phyloP scores from a whole-genome alignment of 768 basidiomycete species.

The Mycena belliarum region DNA sequence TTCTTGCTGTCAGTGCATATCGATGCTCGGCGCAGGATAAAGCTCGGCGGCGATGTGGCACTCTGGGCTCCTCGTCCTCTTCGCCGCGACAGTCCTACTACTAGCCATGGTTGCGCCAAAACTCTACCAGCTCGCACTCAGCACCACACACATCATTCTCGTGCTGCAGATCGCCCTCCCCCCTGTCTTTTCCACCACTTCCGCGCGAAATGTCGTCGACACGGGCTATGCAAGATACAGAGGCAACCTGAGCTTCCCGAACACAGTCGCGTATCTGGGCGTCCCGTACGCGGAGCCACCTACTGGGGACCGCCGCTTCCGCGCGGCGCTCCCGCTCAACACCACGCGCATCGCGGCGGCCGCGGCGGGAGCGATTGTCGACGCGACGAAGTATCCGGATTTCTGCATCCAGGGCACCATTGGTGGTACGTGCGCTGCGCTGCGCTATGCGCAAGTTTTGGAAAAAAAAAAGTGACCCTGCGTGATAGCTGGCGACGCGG shows the following conservation, averaged over 20 bases:
- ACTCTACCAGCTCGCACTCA: neutral
- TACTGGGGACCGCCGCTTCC: slow-evolving; percentile 50
- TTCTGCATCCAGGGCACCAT: slow-evolving; percentile 63
- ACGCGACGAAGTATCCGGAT: slow-evolving; percentile 54
- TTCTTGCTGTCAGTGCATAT: too few relatives aligned
- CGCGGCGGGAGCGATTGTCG: slow-evolving; percentile 40
- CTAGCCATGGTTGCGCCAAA: neutral
- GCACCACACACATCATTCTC: neutral
- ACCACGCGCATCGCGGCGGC: slow-evolving; percentile 41
- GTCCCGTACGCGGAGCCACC: slow-evolving; percentile 64
- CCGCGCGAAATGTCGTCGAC: slow-evolving; percentile 40
- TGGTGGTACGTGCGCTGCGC: slow-evolving; percentile 38
- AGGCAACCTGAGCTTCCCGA: slow-evolving; percentile 52
- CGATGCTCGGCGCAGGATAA: too few relatives aligned
- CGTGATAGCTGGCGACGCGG: slow-evolving; percentile 50
- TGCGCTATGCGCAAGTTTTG: neutral
- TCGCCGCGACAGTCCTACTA: too few relatives aligned
- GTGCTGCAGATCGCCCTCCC: neutral
- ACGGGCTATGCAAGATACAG: slow-evolving; percentile 60
- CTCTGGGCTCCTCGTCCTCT: too few relatives aligned
- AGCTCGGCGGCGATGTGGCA: too few relatives aligned
- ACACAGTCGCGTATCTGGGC: slow-evolving; percentile 59
- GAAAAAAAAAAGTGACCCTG: too few relatives aligned
- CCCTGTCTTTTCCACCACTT: neutral
- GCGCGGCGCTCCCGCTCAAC: slow-evolving; percentile 54